phyloP scores from a whole-genome alignment of 768 basidiomycete species.

The Mycena rebaudengoi region DNA sequence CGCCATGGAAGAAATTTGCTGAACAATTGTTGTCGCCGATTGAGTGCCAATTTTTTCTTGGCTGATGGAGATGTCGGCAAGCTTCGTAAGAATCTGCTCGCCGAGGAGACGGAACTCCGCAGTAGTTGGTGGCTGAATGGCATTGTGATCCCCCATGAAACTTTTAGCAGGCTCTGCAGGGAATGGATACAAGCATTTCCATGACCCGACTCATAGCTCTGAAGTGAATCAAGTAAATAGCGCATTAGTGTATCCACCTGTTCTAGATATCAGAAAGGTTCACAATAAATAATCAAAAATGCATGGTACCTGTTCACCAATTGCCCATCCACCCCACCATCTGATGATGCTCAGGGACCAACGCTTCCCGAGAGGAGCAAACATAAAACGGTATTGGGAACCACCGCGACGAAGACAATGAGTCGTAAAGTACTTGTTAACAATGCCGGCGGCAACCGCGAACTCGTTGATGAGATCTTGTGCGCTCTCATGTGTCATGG shows the following conservation, averaged over 20 bases:
- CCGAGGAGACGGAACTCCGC: slow-evolving; percentile 28
- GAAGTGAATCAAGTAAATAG: slow-evolving; percentile 44
- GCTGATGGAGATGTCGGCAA: slow-evolving; percentile 9
- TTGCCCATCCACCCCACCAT: slow-evolving; percentile 57
- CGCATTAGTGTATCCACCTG: slow-evolving; percentile 45
- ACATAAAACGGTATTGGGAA: slow-evolving; percentile 50
- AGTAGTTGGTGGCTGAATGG: slow-evolving; percentile 19
- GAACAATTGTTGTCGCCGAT: background rate
- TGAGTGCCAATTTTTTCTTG: no score
- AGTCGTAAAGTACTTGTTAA: slow-evolving; percentile 37
- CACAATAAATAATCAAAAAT: background rate
- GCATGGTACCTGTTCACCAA: slow-evolving; percentile 44
- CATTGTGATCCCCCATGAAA: slow-evolving; percentile 38
- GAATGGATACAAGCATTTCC: slow-evolving; percentile 39
- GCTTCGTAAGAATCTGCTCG: slow-evolving; percentile 1
- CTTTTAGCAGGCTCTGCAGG: slow-evolving; percentile 25
- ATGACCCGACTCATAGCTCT: slow-evolving; percentile 40
- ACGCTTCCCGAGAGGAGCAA: slow-evolving; percentile 40
- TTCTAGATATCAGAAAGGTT: background rate
- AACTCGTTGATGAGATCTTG: slow-evolving; percentile 41
- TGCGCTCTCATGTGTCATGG: slow-evolving; percentile 37
- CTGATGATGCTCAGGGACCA: slow-evolving; percentile 45
- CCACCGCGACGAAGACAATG: slow-evolving; percentile 48
- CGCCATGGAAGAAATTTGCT: background rate
- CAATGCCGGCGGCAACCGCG: slow-evolving; percentile 31